Evolutionary conservation across 176 grass and related monocot genomes (phyloP), one percentile per base, ranked within the genome.

Genomic region (Bonia amplexicaulis): DNA sequence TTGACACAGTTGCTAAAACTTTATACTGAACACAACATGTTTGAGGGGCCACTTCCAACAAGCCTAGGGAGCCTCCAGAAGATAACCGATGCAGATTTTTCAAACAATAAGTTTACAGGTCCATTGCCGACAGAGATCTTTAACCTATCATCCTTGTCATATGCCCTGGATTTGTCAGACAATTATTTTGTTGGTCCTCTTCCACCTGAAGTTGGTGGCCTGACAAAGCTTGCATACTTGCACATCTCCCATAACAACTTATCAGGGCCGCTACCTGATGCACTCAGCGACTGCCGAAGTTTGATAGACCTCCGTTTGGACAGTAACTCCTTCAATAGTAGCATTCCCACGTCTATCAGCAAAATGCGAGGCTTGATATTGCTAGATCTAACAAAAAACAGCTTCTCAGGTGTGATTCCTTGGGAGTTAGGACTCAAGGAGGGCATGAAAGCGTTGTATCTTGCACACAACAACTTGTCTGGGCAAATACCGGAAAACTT

Each of bases 381-480:
- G 22, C 59, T 94, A 22, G 69, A 86, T 78, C 35, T 89, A 16
- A 64, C 44, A 3, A 45, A 66, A 27, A 94, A 94, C 46, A 29
- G 33, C 33, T 57, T 94, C 8, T 79, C 89, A 13, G 92, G 92
- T 74, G 49, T 9, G 7, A 87, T 91, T 82, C 92, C 89, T 26
- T 53, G 26, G 20, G 76, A 90, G 31, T 57, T 94, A 52, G 64
- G 86, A 26, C 20, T n/a, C 22, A 74, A 86, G 41, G 10, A 49
- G n/a, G 92, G 92, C 6, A 20, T 94, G 27, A 8, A 68, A 35
- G 37, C n/a, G 27, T 26, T 94, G 35, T 47, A 94, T 82, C 86
- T 94, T 84, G 83, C 89, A 27, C 41, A 12, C n/a, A 94, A 91
- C 9, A 81, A 87, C 27, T 84, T 94, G 25, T 89, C 79, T n/a